Base-by-base conservation (phyloP, 768 basidiomycete genomes). In the Omphalotus guepiniiformis region DNA sequence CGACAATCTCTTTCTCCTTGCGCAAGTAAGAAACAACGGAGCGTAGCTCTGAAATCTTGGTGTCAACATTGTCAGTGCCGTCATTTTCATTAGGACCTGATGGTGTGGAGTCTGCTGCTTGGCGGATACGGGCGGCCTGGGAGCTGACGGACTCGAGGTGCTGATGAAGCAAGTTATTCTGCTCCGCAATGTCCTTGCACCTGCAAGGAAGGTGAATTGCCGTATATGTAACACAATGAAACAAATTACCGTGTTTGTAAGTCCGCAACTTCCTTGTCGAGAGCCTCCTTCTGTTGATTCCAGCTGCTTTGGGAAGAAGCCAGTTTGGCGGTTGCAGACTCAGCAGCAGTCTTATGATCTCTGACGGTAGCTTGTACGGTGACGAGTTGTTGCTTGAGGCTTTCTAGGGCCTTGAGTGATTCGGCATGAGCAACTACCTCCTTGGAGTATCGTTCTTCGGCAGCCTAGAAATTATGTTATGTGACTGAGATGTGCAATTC, bases 1-100 rank as follows among this genome's bases (percentile, higher is more conserved):
- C 91, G 37, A 89, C 85, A 43, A 94, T 91, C 61, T 93, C 90
- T 66, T 94, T 93, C 72, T 93, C 92, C 58, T 86, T 90, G 34
- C 92, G 78, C 27, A 94, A 69, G 63, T 88, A 93, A 2, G 82
- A 75, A 35, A 93, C 82, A 22, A 92, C 84, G 15, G 85, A 78
- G 23, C 86, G 84, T 18, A 92, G 66, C 53, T 91, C 88, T 0
- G 83, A 72, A 8, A 88, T 53, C 59, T 88, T 85, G 2, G 72
- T 72, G 52, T 88, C 85, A 3, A 68, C 57, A 50, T 83, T 80
- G 15, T 73, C 80, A 7, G 65, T 48, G 0, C 63, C 57, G 16
- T 79, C 79, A 18, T 55, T 68, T 36, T 79, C 82, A 4, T 61
- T 71, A 12, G 68, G 51, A 18, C 63, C 63, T 1, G 66, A 56